phyloP scores from a whole-genome alignment of 805 yeast genomes.

The Jamesozyma spencerorum region DNA sequence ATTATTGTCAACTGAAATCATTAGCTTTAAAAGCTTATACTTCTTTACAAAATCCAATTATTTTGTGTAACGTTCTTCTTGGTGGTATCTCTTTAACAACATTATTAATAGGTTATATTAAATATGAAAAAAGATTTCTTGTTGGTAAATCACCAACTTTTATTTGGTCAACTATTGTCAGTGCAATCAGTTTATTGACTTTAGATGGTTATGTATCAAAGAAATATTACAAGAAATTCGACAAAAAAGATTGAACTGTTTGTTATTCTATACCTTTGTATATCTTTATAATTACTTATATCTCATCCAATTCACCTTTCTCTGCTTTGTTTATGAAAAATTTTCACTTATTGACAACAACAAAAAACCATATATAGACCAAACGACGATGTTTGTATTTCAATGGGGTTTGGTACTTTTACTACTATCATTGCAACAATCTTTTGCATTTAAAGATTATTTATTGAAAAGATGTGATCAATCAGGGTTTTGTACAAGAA shows the following conservation, averaged over 20 bases:
- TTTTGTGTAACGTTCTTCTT: conserved; percentile 43
- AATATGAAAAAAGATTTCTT: conserved; percentile 41
- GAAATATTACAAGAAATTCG: conserved; percentile 47
- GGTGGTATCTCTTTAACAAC: conserved; percentile 41
- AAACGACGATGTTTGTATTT: neutral
- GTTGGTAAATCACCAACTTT: conserved; percentile 36
- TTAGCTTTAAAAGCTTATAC: neutral
- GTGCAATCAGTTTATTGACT: conserved; percentile 45
- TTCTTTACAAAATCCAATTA: conserved; percentile 50
- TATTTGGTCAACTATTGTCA: conserved; percentile 43
- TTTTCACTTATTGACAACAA: too few species aligned
- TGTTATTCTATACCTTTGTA: too few species aligned
- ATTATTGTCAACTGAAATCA: too few species aligned
- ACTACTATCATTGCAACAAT: neutral
- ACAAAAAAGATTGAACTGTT: conserved; percentile 30
- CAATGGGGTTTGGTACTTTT: neutral
- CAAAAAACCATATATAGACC: too few species aligned
- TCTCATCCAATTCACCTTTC: too few species aligned
- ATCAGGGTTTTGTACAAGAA: conserved; percentile 77
- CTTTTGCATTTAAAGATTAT: conserved; percentile 46
- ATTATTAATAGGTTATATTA: conserved; percentile 39
- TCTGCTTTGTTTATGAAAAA: too few species aligned
- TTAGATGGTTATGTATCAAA: conserved; percentile 47
- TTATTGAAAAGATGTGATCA: conserved; percentile 70
- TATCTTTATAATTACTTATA: neutral